phyloP scores from a whole-genome alignment of 1,284 basidiomycete genomes.

The Cutaneotrichosporon sp. region DNA sequence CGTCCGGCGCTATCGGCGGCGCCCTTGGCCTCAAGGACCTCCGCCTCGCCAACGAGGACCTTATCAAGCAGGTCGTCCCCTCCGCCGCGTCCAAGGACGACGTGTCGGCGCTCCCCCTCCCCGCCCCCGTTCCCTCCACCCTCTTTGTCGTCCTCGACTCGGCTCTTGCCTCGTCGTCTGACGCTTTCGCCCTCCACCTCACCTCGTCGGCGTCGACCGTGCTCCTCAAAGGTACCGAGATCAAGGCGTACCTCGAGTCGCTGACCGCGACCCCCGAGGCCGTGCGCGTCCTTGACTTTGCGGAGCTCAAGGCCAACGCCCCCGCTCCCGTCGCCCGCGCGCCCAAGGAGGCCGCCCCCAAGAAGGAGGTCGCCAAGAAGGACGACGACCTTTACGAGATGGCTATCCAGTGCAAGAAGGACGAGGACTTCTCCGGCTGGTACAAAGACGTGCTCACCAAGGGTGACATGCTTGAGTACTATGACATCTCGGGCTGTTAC shows the following conservation, averaged over 20 bases:
- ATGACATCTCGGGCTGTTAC: constrained; percentile 97
- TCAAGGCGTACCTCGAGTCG: constrained; percentile 69
- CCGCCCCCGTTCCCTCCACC: constrained; percentile 69
- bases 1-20: constrained; percentile 72
- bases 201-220: constrained; percentile 69
- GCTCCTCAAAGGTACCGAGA: constrained; percentile 74
- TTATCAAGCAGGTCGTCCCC: constrained; percentile 79
- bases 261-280: constrained; percentile 52
- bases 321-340: constrained; percentile 25
- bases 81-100: constrained; percentile 74
- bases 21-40: constrained; percentile 87
- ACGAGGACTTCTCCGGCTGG: constrained; percentile 90
- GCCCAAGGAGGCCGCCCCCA: constrained; percentile 29
- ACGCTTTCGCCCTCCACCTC: constrained; percentile 72
- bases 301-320: constrained; percentile 59
- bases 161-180: constrained; percentile 63
- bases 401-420: constrained; percentile 91
- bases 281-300: constrained; percentile 66
- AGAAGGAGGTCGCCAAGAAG: constrained; percentile 59
- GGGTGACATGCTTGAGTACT: constrained; percentile 99
- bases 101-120: constrained; percentile 77
- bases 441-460: constrained; percentile 96
- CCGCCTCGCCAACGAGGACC: constrained; percentile 81
- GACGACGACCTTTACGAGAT: constrained; percentile 85
- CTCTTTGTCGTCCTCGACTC: constrained; percentile 75